Percentiles rank a stretch among this genome's conserved stretches.
These are phyloP conservation scores for Rhytidhysteron rufulum DNA, from an alignment of 2,329 filamentous ascomycete genomes.

Conservation along the genomic window DNA sequence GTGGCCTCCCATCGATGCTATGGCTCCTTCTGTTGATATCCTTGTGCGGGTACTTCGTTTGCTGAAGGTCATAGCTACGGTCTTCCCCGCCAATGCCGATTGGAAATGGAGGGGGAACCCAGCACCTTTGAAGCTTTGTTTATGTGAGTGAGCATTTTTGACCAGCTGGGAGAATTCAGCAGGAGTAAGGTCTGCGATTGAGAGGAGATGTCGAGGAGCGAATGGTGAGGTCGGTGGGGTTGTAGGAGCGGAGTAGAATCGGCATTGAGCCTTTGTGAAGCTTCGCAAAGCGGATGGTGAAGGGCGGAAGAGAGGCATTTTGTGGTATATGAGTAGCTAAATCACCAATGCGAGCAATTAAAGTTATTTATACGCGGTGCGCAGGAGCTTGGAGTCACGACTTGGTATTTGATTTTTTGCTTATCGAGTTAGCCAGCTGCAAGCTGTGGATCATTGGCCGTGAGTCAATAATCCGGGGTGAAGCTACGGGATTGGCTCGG, in stretches of 20 bases:
- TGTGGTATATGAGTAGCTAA: too few species aligned
- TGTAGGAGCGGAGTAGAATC: constrained; percentile 25
- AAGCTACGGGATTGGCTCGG: background rate
- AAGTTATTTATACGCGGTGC: constrained; percentile 8
- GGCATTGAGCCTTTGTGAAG: constrained; percentile 22
- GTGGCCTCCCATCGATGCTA: constrained; percentile 83
- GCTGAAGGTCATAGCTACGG: constrained; percentile 93
- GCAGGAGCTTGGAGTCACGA: background rate
- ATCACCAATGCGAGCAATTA: constrained; percentile 8
- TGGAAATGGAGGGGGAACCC: constrained; percentile 57
- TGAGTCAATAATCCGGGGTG: constrained; percentile 2
- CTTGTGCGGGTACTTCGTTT: constrained; percentile 93
- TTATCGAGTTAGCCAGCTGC: too few species aligned
- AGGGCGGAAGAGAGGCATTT: constrained; percentile 32
- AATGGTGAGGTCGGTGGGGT: constrained; percentile 51
- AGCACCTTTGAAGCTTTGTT: constrained; percentile 70
- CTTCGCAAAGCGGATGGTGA: constrained; percentile 24
- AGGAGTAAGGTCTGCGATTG: constrained; percentile 79
- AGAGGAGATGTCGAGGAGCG: constrained; percentile 81
- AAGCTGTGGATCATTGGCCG: too few species aligned
- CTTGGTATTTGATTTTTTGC: background rate
- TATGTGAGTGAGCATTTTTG: constrained; percentile 74
- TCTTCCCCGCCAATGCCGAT: constrained; percentile 66
- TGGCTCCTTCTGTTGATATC: constrained; percentile 87
- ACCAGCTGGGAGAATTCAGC: constrained; percentile 78